Percentiles rank a stretch among this genome's conserved stretches.
These are phyloP conservation scores for Hippophae tibetana DNA, from an alignment of 306 rosid genomes.

Conservation along the genomic window DNA sequence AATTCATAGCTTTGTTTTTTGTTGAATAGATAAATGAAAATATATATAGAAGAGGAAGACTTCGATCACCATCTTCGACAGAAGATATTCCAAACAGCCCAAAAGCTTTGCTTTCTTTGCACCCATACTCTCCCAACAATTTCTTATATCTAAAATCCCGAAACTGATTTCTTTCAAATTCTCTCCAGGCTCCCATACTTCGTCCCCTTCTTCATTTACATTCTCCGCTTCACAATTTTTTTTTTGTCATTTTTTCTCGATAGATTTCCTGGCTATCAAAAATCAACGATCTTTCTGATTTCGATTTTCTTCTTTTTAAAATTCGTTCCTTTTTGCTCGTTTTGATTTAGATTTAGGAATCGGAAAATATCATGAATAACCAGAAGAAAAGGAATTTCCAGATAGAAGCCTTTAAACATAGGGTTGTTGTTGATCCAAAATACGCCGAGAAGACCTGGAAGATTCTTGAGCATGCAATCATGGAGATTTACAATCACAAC, in stretches of 20 bases:
- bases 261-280: background rate
- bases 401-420: conserved; percentile 90
- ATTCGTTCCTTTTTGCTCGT: too few relatives aligned
- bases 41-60: too few relatives aligned
- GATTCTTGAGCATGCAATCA: conserved; percentile 73
- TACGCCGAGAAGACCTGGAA: conserved; percentile 93
- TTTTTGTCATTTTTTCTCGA: background rate
- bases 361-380: conserved; percentile 48
- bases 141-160: background rate
- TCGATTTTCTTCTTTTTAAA: background rate
- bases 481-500: conserved; percentile 86
- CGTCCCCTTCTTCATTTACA: background rate
- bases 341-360: conserved; percentile 4
- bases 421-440: conserved; percentile 92
- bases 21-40: too few relatives aligned
- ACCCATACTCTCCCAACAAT: background rate
- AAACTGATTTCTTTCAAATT: background rate
- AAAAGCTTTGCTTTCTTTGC: background rate
- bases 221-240: background rate
- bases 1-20: too few relatives aligned
- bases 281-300: conserved; percentile 6
- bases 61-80: background rate
- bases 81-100: background rate
- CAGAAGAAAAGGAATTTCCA: conserved; percentile 91
- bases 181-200: background rate